Conservation (phyloP, 2,329 filamentous ascomycete genomes). For the Fusarium sp. region DNA sequence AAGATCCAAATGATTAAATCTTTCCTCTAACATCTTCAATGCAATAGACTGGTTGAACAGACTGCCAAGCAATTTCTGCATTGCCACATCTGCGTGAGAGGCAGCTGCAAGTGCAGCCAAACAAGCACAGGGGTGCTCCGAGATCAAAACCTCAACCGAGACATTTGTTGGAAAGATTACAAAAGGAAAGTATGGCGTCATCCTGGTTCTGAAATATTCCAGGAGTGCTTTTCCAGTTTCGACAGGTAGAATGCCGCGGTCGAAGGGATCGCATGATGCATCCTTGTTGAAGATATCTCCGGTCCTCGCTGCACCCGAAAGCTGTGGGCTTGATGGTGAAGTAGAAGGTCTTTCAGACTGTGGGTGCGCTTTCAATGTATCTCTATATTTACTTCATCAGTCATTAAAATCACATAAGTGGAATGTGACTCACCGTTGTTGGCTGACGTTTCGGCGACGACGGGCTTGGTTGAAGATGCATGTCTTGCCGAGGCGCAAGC, state of each 20-base stretch:
- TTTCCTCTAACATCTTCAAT: constrained; percentile 27
- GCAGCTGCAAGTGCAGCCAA: constrained; percentile 44
- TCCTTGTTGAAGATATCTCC: constrained; percentile 6
- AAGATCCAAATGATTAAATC: constrained; percentile 44
- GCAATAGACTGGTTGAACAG: constrained; percentile 45
- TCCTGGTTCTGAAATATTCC: constrained; percentile 29
- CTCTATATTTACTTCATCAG: not conserved
- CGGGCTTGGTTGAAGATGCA: constrained; percentile 48
- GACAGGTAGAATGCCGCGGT: constrained; percentile 23
- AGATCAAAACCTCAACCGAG: constrained; percentile 30
- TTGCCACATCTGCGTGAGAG: constrained; percentile 21
- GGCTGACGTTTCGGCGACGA: constrained; percentile 34
- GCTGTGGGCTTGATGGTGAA: constrained; percentile 17
- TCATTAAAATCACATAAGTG: rapidly evolving
- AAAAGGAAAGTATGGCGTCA: constrained; percentile 47
- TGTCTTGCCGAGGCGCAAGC: constrained; percentile 47
- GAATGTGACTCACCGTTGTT: constrained; percentile 15
- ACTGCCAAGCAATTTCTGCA: constrained; percentile 37
- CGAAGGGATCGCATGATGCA: constrained; percentile 39
- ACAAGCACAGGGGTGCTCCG: constrained; percentile 39
- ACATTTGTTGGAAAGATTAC: constrained; percentile 37
- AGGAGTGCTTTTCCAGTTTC: constrained; percentile 34
- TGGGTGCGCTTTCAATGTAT: not conserved
- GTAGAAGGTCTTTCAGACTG: constrained; percentile 7
- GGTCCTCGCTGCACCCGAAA: not conserved